Percentiles rank a stretch among this genome's conserved stretches.
Evolutionary conservation across 2,329 filamentous ascomycete species (phyloP).

Genomic region (Plectosphaerella sp.): DNA sequence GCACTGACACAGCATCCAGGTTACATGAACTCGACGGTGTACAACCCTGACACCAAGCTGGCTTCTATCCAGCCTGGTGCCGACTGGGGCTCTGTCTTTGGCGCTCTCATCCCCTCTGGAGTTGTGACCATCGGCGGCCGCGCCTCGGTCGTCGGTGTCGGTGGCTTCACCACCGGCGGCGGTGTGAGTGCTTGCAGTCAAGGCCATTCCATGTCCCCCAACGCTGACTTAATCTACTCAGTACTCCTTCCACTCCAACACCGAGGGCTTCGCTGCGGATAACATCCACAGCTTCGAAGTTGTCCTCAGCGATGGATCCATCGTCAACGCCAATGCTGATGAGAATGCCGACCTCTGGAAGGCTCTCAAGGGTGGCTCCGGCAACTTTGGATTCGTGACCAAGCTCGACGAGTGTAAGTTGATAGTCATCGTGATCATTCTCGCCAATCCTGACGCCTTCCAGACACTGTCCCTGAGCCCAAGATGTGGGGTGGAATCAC

Average conservation of each 20-base stretch:
- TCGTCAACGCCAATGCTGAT: slow-evolving; percentile 33
- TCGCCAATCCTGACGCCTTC: neutral
- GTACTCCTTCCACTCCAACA: slow-evolving; percentile 22
- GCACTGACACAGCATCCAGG: slow-evolving; percentile 4
- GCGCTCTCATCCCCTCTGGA: slow-evolving; percentile 11
- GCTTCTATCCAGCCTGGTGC: slow-evolving; percentile 23
- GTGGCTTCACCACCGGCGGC: slow-evolving; percentile 17
- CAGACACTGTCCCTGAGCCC: slow-evolving; percentile 14
- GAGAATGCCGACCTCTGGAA: slow-evolving; percentile 36
- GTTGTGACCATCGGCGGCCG: slow-evolving; percentile 17
- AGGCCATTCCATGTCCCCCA: neutral
- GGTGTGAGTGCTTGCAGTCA: slow-evolving; percentile 1
- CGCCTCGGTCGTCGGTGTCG: slow-evolving; percentile 17
- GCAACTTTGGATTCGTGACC: slow-evolving; percentile 38
- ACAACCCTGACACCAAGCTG: slow-evolving; percentile 21
- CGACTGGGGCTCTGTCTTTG: slow-evolving; percentile 17
- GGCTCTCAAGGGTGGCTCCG: slow-evolving; percentile 40
- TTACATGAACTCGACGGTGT: slow-evolving; percentile 30
- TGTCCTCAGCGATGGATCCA: slow-evolving; percentile 34
- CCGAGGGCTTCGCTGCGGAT: slow-evolving; percentile 36
- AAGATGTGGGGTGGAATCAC: slow-evolving; percentile 23
- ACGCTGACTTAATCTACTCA: neutral
- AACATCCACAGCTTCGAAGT: slow-evolving; percentile 36
- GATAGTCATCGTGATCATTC: too few species aligned
- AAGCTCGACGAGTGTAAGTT: slow-evolving; percentile 15